Percentiles rank a stretch among this genome's conserved stretches.
phyloP scores from a whole-genome alignment of 768 basidiomycete species.

The Psilocybe cyanescens region DNA sequence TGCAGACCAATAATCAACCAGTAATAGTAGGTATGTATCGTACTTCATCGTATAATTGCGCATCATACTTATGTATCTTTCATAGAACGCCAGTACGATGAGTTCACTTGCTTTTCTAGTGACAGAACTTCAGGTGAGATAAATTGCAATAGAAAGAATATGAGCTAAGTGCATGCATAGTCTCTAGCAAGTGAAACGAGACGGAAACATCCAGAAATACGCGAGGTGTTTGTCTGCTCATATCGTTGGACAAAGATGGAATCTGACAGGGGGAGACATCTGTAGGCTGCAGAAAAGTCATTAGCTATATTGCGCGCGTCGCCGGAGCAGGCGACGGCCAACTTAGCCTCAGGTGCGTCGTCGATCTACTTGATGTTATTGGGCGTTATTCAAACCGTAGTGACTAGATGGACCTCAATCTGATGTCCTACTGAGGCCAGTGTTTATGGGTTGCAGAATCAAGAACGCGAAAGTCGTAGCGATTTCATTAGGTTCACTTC shows the following conservation, averaged over 20 bases:
- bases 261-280: slow-evolving; percentile 15
- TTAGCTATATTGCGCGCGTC: slow-evolving; percentile 79
- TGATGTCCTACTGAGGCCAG: slow-evolving; percentile 79
- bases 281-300: slow-evolving; percentile 86
- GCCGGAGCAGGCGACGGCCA: slow-evolving; percentile 76
- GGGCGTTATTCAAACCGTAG: not conserved
- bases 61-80: not conserved
- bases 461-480: slow-evolving; percentile 94
- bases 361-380: slow-evolving; percentile 5
- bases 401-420: slow-evolving; percentile 74
- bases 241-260: slow-evolving; percentile 4
- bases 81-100: slow-evolving; percentile 37
- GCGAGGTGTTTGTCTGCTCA: slow-evolving; percentile 65
- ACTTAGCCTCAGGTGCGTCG: slow-evolving; percentile 71
- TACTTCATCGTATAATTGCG: too few relatives aligned
- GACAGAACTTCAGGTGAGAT: slow-evolving; percentile 64
- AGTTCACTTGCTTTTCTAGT: slow-evolving; percentile 72
- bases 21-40: too few relatives aligned
- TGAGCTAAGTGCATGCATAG: slow-evolving; percentile 35
- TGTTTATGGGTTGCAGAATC: slow-evolving; percentile 93
- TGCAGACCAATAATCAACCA: too few relatives aligned
- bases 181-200: slow-evolving; percentile 88
- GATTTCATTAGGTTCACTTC: slow-evolving; percentile 88
- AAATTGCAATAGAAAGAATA: not conserved
- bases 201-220: slow-evolving; percentile 90